A percentile compares a stretch with the other conserved stretches of the same genome.
phyloP scores from a whole-genome alignment of 2,329 filamentous ascomycete genomes.

The Plenodomus lindquistii region DNA sequence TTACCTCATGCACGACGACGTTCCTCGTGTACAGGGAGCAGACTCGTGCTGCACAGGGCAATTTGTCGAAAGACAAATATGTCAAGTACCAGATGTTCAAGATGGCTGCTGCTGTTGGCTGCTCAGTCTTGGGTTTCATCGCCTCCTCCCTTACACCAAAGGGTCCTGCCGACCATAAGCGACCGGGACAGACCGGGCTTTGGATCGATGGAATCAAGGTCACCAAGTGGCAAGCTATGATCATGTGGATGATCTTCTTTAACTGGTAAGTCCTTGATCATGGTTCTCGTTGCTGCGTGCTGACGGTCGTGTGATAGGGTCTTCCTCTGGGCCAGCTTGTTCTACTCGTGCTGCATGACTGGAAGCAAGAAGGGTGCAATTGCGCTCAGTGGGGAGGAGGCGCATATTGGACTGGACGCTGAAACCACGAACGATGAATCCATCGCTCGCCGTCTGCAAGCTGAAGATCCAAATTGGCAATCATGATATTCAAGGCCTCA shows the following conservation, averaged over 20 bases:
- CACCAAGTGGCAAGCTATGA: conserved; percentile 20
- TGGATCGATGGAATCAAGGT: conserved; percentile 24
- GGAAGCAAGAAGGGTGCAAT: conserved; percentile 22
- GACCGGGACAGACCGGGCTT: conserved; percentile 13
- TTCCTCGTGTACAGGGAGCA: conserved; percentile 25
- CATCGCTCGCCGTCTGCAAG: conserved; percentile 22
- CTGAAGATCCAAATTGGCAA: conserved; percentile 24
- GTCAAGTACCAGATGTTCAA: conserved; percentile 29
- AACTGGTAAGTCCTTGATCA: conserved; percentile 21
- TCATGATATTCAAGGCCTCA: neutral
- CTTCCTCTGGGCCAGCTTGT: conserved; percentile 29
- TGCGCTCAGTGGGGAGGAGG: conserved; percentile 27
- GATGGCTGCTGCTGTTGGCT: conserved; percentile 17
- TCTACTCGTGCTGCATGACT: conserved; percentile 34
- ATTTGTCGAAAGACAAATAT: conserved; percentile 26
- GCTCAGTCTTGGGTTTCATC: conserved; percentile 26
- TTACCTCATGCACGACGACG: conserved; percentile 22
- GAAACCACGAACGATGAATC: conserved; percentile 21
- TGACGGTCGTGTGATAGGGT: conserved; percentile 17
- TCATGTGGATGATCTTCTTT: conserved; percentile 27
- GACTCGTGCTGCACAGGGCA: conserved; percentile 15
- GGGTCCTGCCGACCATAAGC: conserved; percentile 4
- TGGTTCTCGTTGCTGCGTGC: neutral
- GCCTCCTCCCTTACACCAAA: conserved; percentile 8
- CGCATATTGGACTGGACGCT: conserved; percentile 13